phyloP scores from a whole-genome alignment of 2,329 filamentous ascomycete species.

The Stylonectria norvegica region DNA sequence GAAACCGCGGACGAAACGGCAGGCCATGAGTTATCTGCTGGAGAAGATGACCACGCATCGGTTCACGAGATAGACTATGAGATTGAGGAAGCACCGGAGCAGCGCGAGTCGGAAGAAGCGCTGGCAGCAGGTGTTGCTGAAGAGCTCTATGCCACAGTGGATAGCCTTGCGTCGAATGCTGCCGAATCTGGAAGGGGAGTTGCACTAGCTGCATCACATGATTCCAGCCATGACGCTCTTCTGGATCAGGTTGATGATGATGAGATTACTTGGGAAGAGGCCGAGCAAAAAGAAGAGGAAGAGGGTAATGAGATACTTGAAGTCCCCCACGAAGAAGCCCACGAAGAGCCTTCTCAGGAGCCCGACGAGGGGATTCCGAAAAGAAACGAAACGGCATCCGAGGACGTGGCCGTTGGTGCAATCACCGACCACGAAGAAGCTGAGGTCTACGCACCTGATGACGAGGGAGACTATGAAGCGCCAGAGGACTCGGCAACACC shows the following conservation, averaged over 20 bases:
- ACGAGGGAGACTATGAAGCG: constrained; percentile 6
- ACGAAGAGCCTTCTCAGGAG: not conserved
- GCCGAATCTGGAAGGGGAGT: not conserved
- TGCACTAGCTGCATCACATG: too few relatives aligned
- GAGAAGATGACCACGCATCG: constrained; percentile 13
- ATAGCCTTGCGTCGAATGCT: too few relatives aligned
- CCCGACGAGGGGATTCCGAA: too few relatives aligned
- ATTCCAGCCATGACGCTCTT: not conserved
- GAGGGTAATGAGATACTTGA: constrained; percentile 9
- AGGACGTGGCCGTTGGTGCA: constrained; percentile 7
- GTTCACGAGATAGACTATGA: constrained; percentile 32
- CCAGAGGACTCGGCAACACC: not conserved
- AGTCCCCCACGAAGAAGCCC: constrained; percentile 3
- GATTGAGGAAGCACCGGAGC: constrained; percentile 21
- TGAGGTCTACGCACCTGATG: constrained; percentile 4
- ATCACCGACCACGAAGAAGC: constrained; percentile 4
- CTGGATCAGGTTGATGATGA: constrained; percentile 6
- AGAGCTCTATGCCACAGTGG: not conserved
- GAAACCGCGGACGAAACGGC: constrained; percentile 8
- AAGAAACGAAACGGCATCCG: too few relatives aligned
- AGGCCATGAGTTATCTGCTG: constrained; percentile 1
- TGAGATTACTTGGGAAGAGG: constrained; percentile 17
- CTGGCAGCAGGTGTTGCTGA: not conserved
- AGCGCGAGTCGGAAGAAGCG: constrained; percentile 4
- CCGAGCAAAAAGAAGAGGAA: too few relatives aligned